Evolutionary conservation across 306 rosid species (phyloP).

Genomic region (Begonia loranthoides): DNA sequence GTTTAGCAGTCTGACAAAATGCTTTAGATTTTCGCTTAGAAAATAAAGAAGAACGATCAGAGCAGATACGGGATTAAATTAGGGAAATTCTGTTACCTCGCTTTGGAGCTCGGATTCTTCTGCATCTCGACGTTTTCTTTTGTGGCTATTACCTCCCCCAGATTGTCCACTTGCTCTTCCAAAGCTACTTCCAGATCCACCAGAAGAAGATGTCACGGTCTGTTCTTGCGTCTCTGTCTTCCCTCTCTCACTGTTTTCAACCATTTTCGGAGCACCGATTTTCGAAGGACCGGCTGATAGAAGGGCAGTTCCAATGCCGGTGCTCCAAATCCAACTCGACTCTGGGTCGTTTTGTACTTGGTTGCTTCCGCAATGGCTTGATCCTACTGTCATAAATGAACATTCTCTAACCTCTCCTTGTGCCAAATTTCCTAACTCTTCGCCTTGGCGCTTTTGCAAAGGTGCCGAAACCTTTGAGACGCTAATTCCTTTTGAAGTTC

Average conservation of each 20-base stretch:
- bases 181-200: conserved; percentile 61
- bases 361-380: conserved; percentile 69
- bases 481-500: conserved; percentile 20
- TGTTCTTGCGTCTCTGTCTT: conserved; percentile 43
- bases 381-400: conserved; percentile 55
- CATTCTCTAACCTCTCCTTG: conserved; percentile 42
- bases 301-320: conserved; percentile 27
- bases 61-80: neutral
- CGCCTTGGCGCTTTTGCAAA: conserved; percentile 14
- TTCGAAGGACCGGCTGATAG: conserved; percentile 27
- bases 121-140: conserved; percentile 51
- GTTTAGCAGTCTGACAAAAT: conserved; percentile 39
- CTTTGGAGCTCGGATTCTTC: conserved; percentile 74
- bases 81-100: conserved; percentile 32
- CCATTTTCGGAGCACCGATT: conserved; percentile 22
- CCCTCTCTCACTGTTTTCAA: conserved; percentile 23
- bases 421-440: conserved; percentile 15
- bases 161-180: conserved; percentile 40
- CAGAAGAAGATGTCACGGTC: conserved; percentile 54
- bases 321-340: conserved; percentile 32
- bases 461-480: conserved; percentile 28
- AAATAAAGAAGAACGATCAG: neutral
- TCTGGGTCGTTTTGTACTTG: conserved; percentile 39
- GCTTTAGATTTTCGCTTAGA: neutral
- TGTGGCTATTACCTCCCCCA: conserved; percentile 36